phyloP scores from a whole-genome alignment of 192 early-diverging fungal genomes.

The Umbelopsis sp. region DNA sequence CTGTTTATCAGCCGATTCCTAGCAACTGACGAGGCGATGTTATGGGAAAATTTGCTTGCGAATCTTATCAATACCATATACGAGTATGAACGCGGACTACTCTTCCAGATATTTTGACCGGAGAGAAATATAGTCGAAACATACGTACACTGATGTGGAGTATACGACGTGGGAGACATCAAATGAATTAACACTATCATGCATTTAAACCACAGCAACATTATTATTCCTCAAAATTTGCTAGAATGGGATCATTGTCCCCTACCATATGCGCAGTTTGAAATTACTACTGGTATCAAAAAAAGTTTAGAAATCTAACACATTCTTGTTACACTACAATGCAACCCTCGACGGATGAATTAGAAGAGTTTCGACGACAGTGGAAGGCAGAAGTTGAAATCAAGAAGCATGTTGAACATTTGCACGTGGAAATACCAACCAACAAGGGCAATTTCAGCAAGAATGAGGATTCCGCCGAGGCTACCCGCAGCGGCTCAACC shows the following conservation, averaged over 20 bases:
- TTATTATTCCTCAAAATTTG: too few species aligned
- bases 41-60: too few species aligned
- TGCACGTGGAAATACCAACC: not conserved
- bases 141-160: too few species aligned
- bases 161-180: too few species aligned
- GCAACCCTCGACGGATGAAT: constrained; percentile 11
- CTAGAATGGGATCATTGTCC: not conserved
- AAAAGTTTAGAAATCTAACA: not conserved
- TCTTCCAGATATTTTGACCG: too few species aligned
- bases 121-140: too few species aligned
- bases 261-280: not conserved
- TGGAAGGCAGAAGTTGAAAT: constrained; percentile 31
- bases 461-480: not conserved
- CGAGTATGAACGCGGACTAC: too few species aligned
- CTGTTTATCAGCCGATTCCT: too few species aligned
- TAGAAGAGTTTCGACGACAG: constrained; percentile 29
- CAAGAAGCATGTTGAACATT: constrained; percentile 3
- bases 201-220: too few species aligned
- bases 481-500: not conserved
- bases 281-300: not conserved
- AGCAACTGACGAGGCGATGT: too few species aligned
- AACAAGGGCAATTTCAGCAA: not conserved
- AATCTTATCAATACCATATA: too few species aligned
- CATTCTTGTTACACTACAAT: not conserved
- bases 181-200: too few species aligned